Base-by-base conservation (phyloP, 805 yeast genomes). In the Suhomyces faveliae region DNA sequence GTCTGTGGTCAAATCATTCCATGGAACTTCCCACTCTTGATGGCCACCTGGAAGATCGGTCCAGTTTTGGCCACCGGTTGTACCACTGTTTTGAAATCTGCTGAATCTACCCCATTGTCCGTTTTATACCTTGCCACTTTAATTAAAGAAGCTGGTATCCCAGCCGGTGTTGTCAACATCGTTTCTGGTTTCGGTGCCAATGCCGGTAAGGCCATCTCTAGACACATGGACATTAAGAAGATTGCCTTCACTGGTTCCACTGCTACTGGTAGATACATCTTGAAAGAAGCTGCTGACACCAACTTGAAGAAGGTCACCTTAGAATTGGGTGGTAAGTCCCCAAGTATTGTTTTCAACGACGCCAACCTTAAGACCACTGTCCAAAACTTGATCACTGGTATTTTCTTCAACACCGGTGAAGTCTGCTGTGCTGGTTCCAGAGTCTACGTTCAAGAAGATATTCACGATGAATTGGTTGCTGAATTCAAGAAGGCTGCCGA, bases 261-360 rank as follows among this genome's bases (percentile, higher is more conserved):
- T 47, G 89, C 85, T 41, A 84, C 89, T 53, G 98, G 97, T 64
- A 86, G 87, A 67, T 72, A 71, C 59, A 87, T 91, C 64, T 85
- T 88, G 85, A 80, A 79, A 69, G 77, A 79, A 51, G 91, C 96
- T 52, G 89, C 96, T 54, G 77, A 80, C 53, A 79, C 88, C 42
- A 83, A 84, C 70, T 77, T 91, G 69, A 91, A 91, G 79, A 89
- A 87, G 69, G 89, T 90, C 54, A 91, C 97, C 39, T 79, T 91
- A 65, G 98, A 91, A 76, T 83, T 90, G 61, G 98, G 98, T 64
- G 98, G 98, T 66, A 91, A 91, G 76, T 90, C 97, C 27, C 96
- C 98, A 61, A 84, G 87, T 70, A 83, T 91, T 58, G 84, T 91
- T 43, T 89, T 87, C 64, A 84, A 85, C 62, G 97, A 91, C 64